Percentiles rank a stretch among this genome's conserved stretches.
Conservation (phyloP, 805 yeast genomes). For the Teunomyces lycoperdinae region DNA sequence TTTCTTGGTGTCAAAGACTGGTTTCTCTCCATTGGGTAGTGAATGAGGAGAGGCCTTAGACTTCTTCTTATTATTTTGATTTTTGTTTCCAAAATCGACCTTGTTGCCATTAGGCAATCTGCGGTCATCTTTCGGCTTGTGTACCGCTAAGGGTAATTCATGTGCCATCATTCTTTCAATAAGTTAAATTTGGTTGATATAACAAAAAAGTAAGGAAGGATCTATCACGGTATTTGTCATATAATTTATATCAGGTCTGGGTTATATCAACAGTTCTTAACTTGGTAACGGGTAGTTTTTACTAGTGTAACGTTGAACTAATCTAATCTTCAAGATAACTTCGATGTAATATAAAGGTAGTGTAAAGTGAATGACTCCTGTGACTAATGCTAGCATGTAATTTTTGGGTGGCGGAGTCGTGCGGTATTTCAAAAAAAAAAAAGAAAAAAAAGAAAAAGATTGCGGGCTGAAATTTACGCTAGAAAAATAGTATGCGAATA, state of each 20-base stretch:
- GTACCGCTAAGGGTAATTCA: slow-evolving; percentile 29
- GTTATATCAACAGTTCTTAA: background rate
- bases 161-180: slow-evolving; percentile 29
- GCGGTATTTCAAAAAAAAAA: background rate
- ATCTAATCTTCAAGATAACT: background rate
- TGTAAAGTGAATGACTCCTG: background rate
- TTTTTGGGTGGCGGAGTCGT: background rate
- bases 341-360: background rate
- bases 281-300: background rate
- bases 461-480: background rate
- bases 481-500: too few relatives aligned
- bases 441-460: background rate
- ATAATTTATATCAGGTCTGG: background rate
- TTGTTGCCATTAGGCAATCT: slow-evolving; percentile 28
- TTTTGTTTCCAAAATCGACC: slow-evolving; percentile 27
- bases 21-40: slow-evolving; percentile 2
- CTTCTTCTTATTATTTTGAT: slow-evolving; percentile 7
- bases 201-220: background rate
- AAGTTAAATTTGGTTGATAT: background rate
- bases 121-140: slow-evolving; percentile 14
- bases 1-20: slow-evolving; percentile 4
- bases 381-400: background rate
- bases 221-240: background rate
- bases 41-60: background rate
- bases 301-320: slow-evolving; percentile 1